Evolutionary conservation across 768 basidiomycete species (phyloP).

Genomic region (Suillus plorans): DNA sequence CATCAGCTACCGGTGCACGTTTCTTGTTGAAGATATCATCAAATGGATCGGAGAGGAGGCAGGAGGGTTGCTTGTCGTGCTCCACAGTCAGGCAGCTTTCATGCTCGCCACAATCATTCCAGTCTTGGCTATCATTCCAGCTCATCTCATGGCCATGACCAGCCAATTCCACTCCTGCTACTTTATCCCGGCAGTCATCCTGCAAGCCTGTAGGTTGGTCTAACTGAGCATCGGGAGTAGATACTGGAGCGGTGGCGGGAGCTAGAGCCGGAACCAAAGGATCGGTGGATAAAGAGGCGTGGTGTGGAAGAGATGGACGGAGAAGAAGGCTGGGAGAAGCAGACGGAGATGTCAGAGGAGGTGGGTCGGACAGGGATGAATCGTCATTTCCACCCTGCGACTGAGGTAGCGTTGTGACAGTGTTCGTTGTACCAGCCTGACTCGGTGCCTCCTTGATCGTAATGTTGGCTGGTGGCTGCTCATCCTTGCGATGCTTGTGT

Average conservation of each 20-base stretch:
- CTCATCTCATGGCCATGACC: background rate
- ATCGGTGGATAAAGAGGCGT: too few relatives aligned
- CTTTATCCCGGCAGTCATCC: background rate
- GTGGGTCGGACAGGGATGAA: background rate
- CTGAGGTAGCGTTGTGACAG: background rate
- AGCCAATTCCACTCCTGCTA: background rate
- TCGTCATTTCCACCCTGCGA: background rate
- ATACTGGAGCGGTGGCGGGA: background rate
- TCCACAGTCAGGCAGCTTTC: background rate
- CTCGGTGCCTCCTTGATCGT: background rate
- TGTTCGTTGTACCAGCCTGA: background rate
- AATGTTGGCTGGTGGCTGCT: background rate
- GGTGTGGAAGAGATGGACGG: background rate
- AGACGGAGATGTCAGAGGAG: background rate
- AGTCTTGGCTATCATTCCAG: background rate
- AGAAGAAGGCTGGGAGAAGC: background rate
- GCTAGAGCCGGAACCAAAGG: background rate
- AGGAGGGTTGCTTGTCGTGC: background rate
- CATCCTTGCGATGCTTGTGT: background rate
- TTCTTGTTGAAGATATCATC: background rate
- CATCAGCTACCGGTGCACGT: too few relatives aligned
- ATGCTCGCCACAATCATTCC: background rate
- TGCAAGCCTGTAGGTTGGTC: background rate
- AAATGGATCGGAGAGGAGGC: background rate
- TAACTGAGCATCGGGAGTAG: background rate